phyloP scores from a whole-genome alignment of 2,329 filamentous ascomycete genomes.

The Karstenula rhodostoma region DNA sequence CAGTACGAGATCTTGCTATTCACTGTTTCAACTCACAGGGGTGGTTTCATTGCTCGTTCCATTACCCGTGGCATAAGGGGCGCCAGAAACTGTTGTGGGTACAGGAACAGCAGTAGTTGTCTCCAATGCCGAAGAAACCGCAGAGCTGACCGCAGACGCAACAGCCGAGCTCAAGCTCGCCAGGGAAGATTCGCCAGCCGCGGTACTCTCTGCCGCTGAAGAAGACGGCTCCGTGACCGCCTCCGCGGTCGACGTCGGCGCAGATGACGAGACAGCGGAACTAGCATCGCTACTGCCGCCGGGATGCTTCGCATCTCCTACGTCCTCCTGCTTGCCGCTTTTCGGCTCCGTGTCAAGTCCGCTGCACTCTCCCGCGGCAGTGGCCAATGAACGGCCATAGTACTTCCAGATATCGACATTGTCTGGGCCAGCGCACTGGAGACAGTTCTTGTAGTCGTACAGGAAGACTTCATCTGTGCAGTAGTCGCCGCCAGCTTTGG shows the following conservation, averaged over 20 bases:
- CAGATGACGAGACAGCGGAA: constrained; percentile 15
- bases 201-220: neutral
- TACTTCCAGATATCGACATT: constrained; percentile 57
- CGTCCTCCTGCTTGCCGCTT: constrained; percentile 30
- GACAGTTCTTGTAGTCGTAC: constrained; percentile 54
- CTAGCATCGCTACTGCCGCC: constrained; percentile 13
- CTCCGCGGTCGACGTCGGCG: constrained; percentile 9
- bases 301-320: constrained; percentile 22
- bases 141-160: neutral
- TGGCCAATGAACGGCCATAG: constrained; percentile 52
- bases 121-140: neutral
- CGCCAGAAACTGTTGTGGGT: constrained; percentile 10
- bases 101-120: constrained; percentile 10
- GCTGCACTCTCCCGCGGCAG: constrained; percentile 34
- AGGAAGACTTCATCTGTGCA: constrained; percentile 54
- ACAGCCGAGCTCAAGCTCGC: constrained; percentile 8
- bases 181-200: neutral
- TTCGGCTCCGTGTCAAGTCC: constrained; percentile 29
- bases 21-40: constrained; percentile 18
- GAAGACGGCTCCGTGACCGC: constrained; percentile 1
- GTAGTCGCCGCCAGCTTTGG: constrained; percentile 44
- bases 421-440: constrained; percentile 53
- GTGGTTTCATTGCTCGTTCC: constrained; percentile 24
- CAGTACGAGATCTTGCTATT: neutral
- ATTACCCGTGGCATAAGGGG: constrained; percentile 21